These are phyloP conservation scores for Blastobotrys indianensis DNA, from an alignment of 1,139 yeast genomes.

Conservation along the genomic window DNA sequence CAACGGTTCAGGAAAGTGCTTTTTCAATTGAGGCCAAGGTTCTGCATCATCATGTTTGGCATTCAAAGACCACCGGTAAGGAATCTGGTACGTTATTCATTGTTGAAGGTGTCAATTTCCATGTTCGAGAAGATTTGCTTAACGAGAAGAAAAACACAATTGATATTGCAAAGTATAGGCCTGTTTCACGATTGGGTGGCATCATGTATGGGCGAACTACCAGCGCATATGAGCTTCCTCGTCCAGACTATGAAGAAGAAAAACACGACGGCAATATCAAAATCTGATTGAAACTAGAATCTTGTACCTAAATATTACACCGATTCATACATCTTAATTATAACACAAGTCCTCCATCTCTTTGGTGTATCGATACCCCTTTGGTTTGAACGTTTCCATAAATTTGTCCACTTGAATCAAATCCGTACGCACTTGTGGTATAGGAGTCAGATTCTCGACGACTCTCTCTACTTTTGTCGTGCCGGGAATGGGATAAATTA, in stretches of 20 bases:
- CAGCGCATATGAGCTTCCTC: slow-evolving; percentile 40
- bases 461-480: slow-evolving; percentile 56
- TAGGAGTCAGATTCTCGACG: slow-evolving; percentile 48
- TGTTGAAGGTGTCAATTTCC: slow-evolving; percentile 54
- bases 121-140: slow-evolving; percentile 49
- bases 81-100: slow-evolving; percentile 41
- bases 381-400: slow-evolving; percentile 36
- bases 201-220: slow-evolving; percentile 43
- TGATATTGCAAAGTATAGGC: slow-evolving; percentile 46
- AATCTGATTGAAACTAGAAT: background rate
- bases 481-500: slow-evolving; percentile 73
- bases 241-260: slow-evolving; percentile 35
- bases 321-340: too few species aligned
- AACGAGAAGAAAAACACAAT: slow-evolving; percentile 39
- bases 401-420: slow-evolving; percentile 41
- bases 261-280: slow-evolving; percentile 4
- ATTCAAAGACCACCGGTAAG: slow-evolving; percentile 38
- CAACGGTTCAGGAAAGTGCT: slow-evolving; percentile 57
- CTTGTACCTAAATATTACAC: too few species aligned
- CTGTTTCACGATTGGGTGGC: slow-evolving; percentile 56
- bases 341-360: too few species aligned
- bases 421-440: slow-evolving; percentile 48
- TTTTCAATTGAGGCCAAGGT: slow-evolving; percentile 54
- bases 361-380: slow-evolving; percentile 46
- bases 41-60: slow-evolving; percentile 42